These are phyloP conservation scores for Pleurozium schreberi DNA, from an alignment of 225 moss, liverwort and hornwort genomes.

Conservation along the genomic window DNA sequence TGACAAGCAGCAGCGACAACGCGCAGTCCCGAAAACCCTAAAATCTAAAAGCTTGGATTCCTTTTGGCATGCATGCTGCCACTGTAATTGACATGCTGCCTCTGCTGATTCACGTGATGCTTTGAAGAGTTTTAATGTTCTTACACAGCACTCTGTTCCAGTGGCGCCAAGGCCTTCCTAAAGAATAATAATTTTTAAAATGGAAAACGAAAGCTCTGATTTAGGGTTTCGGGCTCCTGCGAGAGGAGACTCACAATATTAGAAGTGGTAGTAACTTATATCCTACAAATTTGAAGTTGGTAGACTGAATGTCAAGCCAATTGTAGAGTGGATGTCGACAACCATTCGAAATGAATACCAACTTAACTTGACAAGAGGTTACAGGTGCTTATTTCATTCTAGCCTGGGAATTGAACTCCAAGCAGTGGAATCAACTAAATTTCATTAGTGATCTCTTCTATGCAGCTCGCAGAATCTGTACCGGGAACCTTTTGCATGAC, in stretches of 20 bases:
- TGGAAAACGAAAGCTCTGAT: background rate
- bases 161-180: too few relatives aligned
- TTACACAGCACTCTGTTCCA: background rate
- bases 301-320: background rate
- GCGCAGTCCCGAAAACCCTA: background rate
- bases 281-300: background rate
- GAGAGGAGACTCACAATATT: background rate
- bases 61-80: background rate
- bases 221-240: background rate
- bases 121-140: background rate
- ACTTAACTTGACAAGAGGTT: background rate
- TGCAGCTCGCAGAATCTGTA: background rate
- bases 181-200: background rate
- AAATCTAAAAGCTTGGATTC: background rate
- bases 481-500: background rate
- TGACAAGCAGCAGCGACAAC: background rate
- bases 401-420: background rate
- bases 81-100: background rate
- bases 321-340: background rate
- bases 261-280: too few relatives aligned
- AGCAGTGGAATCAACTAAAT: background rate
- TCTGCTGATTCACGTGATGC: background rate
- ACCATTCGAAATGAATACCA: background rate
- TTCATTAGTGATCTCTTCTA: background rate
- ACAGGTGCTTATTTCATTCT: background rate